Evolutionary conservation across 768 basidiomycete genomes (phyloP).

Genomic region (Lepiota venenata): DNA sequence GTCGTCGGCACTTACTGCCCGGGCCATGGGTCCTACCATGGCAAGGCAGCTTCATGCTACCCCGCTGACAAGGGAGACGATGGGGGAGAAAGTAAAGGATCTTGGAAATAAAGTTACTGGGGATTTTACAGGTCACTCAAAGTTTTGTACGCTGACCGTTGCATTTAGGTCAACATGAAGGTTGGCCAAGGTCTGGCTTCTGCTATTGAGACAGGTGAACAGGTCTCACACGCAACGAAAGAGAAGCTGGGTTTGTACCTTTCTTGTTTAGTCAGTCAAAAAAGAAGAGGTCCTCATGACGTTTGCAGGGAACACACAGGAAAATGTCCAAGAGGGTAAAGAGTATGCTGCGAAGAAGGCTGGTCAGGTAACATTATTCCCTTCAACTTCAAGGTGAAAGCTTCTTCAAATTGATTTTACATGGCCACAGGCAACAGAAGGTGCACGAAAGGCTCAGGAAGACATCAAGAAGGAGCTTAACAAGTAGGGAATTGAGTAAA

Average conservation of each 20-base stretch:
- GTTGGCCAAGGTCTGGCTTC: conserved; percentile 42
- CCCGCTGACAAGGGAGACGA: conserved; percentile 30
- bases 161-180: conserved; percentile 39
- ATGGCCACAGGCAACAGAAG: conserved; percentile 25
- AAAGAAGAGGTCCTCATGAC: not conserved
- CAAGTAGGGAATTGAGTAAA: not conserved
- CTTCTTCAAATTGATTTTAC: not conserved
- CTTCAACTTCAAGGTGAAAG: too few relatives aligned
- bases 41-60: conserved; percentile 32
- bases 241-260: conserved; percentile 34
- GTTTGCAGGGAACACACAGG: conserved; percentile 29
- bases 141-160: not conserved
- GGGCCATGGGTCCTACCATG: conserved; percentile 3
- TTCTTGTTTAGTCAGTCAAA: not conserved
- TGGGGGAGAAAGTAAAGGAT: conserved; percentile 43
- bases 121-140: not conserved
- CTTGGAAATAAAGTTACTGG: conserved; percentile 37
- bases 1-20: not conserved
- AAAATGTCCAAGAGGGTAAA: conserved; percentile 28
- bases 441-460: conserved; percentile 32
- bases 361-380: conserved; percentile 29
- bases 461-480: conserved; percentile 28
- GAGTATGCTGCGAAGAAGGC: conserved; percentile 34
- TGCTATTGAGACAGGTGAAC: conserved; percentile 45
- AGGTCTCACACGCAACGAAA: conserved; percentile 36